Base-by-base conservation (phyloP, 202 grass and related monocot species). In the Musa balbisiana region DNA sequence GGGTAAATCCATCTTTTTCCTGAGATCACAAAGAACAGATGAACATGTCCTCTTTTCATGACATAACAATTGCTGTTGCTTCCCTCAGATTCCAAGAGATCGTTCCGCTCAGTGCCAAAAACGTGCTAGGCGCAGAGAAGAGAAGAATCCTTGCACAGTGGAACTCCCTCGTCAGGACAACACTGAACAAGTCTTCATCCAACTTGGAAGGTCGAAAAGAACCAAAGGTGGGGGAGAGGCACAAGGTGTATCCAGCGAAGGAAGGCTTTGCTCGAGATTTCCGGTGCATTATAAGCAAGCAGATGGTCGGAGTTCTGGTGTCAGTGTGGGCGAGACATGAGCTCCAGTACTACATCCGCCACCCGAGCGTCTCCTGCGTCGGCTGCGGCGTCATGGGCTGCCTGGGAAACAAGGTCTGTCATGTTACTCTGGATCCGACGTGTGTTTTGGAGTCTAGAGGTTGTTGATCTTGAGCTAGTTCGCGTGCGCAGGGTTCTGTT, bases 291-390 rank as follows among this genome's bases (percentile, higher is more conserved):
- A 78, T 87, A 65, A 92, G 93, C 90, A 91, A 92, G 90, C 90
- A 96, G 86, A 96, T 96, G 93, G 93, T 96, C 3, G 93, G 93
- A 72, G 78, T 96, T 87, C 84, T 92, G 24, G 83, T 92, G 16
- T 91, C 90, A 11, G 82, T 96, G 49, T 96, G 93, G 93, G 86
- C 90, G 73, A 84, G 90, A 79, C 67, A 64, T 50, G 86, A 89
- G 68, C 87, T 96, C 78, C 69, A 21, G 13, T 80, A 82, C 9
- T 85, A 88, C 84, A 83, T 91, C 13, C 82, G 82, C 60, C 80
- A 75, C 55, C 33, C 86, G 20, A 89, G 87, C 71, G 84, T 92
- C 55, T 83, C 93, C 19, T 92, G 90, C 83, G 86, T 92, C 26
- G 93, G 93, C 9, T 96, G 93, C 62, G 93, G 93, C 52, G 69